phyloP scores from a whole-genome alignment of 2,329 filamentous ascomycete genomes.

The Penicillium sp. region DNA sequence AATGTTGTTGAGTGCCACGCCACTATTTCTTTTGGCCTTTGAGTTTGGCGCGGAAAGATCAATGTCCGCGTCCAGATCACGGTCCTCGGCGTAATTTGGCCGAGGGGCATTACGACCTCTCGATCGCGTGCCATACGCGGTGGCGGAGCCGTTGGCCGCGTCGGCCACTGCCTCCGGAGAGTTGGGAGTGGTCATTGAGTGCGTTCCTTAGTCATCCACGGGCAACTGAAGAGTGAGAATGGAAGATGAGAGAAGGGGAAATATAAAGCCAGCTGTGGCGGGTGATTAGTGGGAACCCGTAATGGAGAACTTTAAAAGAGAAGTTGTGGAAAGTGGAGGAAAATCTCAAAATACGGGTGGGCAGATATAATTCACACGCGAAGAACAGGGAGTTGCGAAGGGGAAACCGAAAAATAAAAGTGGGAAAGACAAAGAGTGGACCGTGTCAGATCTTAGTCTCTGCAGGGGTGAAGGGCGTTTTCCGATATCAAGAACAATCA shows the following conservation, averaged over 20 bases:
- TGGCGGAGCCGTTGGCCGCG: conserved; percentile 45
- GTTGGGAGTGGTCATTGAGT: conserved; percentile 46
- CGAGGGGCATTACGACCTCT: conserved; percentile 81
- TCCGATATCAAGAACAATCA: conserved; percentile 18
- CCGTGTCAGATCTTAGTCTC: conserved; percentile 25
- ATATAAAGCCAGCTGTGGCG: conserved; percentile 15
- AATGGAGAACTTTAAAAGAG: background rate
- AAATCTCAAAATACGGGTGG: conserved; percentile 25
- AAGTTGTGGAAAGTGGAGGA: conserved; percentile 9
- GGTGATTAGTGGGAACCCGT: conserved; percentile 12
- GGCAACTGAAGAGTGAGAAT: conserved; percentile 10
- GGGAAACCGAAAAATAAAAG: conserved; percentile 15
- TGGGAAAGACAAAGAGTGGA: conserved; percentile 22
- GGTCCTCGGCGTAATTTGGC: conserved; percentile 93
- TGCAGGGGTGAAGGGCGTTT: conserved; percentile 22
- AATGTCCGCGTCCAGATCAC: conserved; percentile 83
- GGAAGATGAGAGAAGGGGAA: conserved; percentile 19
- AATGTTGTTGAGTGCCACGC: conserved; percentile 24
- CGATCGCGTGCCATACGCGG: conserved; percentile 87
- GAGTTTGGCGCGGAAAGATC: conserved; percentile 59
- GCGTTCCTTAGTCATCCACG: conserved; percentile 39
- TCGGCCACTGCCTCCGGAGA: conserved; percentile 42
- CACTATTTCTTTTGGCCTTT: conserved; percentile 35
- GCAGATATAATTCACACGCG: conserved; percentile 8
- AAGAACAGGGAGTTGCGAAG: conserved; percentile 14